Evolutionary conservation across 2,329 filamentous ascomycete species (phyloP), one percentile per base, ranked within the genome.

Genomic region (Paraphaeosphaeria minitans): DNA sequence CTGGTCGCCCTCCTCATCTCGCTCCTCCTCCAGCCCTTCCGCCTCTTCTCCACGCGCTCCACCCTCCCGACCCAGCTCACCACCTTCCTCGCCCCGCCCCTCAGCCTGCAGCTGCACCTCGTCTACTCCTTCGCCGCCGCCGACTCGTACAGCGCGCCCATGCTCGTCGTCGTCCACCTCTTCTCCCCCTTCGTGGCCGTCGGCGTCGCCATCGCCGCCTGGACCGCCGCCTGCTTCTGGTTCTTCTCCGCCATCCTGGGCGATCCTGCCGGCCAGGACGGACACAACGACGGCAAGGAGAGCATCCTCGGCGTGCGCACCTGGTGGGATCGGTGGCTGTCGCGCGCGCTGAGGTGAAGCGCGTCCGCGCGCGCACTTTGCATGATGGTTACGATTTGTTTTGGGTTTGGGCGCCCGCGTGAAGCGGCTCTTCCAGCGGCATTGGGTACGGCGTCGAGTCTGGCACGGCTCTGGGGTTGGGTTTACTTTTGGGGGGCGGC

Each of bases 141-240:
- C 70, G 76, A 72, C 59, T 77, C 74, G 60, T 78, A 65, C 73
- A 71, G 72, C 61, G 63, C 77, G 4, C 66, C 75, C 2, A 78
- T 79, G 70, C 78, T 87, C 16, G 73, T 87, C 9, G 61, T 81
- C 53, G 79, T 87, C 50, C 81, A 85, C 60, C 65, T 86, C 1
- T 73, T 86, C 27, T 84, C 84, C 3, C 84, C 86, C 1, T 67
- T 88, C 41, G 72, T 87, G 50, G 84, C 84, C 54, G 73, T 87
- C 12, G 84, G 81, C 39, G 78, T 87, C 48, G 80, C 85, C 21
- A 71, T 87, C 14, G 82, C 83, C 1, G 80, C 83, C 6, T 88
- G 85, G 85, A 82, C 84, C 0, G 80, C 85, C 0, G 85, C 84
- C 1, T 82, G 80, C 21, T 89, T 88, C 75, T 88, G 86, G 86